Evolutionary conservation across 306 rosid genomes (phyloP).

Genomic region (Vigna radiata): DNA sequence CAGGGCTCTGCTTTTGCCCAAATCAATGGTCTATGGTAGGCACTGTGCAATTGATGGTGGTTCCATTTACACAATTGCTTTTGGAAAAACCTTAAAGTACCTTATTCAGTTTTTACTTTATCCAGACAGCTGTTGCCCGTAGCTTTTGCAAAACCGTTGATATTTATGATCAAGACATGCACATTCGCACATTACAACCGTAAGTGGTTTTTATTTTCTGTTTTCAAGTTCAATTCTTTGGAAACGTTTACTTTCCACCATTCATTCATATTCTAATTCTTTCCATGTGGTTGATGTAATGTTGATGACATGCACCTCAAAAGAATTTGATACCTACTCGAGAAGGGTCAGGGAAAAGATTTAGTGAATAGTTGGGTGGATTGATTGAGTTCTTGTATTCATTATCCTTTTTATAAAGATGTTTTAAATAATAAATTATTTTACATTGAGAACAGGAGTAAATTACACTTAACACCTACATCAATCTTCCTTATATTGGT

Average conservation of each 20-base stretch:
- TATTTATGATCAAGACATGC: slow-evolving; percentile 91
- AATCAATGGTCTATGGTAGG: slow-evolving; percentile 74
- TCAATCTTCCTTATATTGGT: too few relatives aligned
- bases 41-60: slow-evolving; percentile 27
- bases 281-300: slow-evolving; percentile 30
- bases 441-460: neutral
- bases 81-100: neutral
- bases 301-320: slow-evolving; percentile 25
- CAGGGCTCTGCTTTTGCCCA: slow-evolving; percentile 91
- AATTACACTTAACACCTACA: too few relatives aligned
- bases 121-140: slow-evolving; percentile 86
- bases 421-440: slow-evolving; percentile 2
- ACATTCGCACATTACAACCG: slow-evolving; percentile 74
- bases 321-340: neutral
- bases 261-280: slow-evolving; percentile 30
- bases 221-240: slow-evolving; percentile 9
- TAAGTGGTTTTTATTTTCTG: slow-evolving; percentile 54
- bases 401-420: neutral
- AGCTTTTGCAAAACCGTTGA: slow-evolving; percentile 79
- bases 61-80: neutral
- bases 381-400: neutral
- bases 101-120: slow-evolving; percentile 37
- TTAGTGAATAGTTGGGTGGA: neutral
- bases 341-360: neutral
- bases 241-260: neutral